A percentile compares a stretch with the other conserved stretches of the same genome.
Evolutionary conservation across 208 protist species (phyloP).

Genomic region (Lotmaria passim): DNA sequence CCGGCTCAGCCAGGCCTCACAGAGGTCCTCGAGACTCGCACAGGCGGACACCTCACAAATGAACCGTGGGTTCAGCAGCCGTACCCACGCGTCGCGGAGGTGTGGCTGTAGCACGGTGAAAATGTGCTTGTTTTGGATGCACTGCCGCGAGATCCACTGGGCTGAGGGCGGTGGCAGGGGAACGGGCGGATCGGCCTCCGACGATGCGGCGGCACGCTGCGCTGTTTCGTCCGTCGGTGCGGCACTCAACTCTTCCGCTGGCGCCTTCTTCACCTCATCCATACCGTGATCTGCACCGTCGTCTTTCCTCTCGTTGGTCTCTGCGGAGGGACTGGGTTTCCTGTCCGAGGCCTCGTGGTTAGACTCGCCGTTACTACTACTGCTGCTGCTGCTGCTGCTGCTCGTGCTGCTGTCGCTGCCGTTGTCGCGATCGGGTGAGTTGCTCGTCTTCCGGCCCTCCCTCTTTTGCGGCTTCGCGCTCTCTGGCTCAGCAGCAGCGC

Average conservation of each 20-base stretch:
- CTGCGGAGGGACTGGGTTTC: too few species aligned
- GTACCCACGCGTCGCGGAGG: conserved; percentile 19
- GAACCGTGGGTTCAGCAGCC: conserved; percentile 21
- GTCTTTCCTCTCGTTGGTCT: conserved; percentile 6
- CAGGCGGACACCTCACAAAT: not conserved
- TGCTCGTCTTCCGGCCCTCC: not conserved
- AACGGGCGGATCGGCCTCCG: not conserved
- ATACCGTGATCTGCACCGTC: not conserved
- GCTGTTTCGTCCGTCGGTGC: not conserved
- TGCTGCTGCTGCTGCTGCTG: conserved; percentile 21
- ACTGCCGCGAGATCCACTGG: conserved; percentile 64
- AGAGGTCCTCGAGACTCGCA: conserved; percentile 6
- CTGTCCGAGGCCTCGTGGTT: not conserved
- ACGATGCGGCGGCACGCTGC: not conserved
- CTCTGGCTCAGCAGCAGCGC: not conserved
- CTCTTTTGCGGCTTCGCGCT: not conserved
- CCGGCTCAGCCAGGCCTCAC: conserved; percentile 18
- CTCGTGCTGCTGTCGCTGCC: conserved; percentile 10
- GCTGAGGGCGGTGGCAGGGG: conserved; percentile 39
- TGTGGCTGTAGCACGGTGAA: conserved; percentile 39
- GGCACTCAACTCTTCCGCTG: not conserved
- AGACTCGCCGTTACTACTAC: not conserved
- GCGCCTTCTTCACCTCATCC: too few species aligned
- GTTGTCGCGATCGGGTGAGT: too few species aligned
- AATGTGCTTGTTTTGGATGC: conserved; percentile 40